phyloP scores from a whole-genome alignment of 805 yeast species.

The Candida easanensis region DNA sequence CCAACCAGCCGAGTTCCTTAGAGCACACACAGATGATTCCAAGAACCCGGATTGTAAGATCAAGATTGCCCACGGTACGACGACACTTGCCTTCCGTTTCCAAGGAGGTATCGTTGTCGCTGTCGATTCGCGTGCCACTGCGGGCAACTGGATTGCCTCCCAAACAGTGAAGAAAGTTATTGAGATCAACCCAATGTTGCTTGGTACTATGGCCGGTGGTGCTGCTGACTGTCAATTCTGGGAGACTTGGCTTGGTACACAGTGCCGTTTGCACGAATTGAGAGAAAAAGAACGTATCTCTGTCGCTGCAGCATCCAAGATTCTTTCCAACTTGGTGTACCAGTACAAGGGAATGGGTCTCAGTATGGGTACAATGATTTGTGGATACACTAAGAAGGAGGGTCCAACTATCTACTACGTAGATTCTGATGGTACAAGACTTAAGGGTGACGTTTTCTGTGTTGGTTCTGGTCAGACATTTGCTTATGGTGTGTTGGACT shows the following conservation, averaged over 20 bases:
- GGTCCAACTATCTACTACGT: conserved; percentile 96
- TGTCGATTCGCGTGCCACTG: conserved; percentile 97
- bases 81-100: conserved; percentile 94
- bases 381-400: conserved; percentile 93
- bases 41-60: conserved; percentile 90
- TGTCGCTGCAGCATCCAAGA: conserved; percentile 96
- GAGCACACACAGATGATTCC: conserved; percentile 98
- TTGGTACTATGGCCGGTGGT: conserved; percentile 99
- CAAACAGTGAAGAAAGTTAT: conserved; percentile 97
- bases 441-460: conserved; percentile 92
- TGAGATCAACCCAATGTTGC: conserved; percentile 88
- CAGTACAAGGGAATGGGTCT: conserved; percentile 97
- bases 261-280: conserved; percentile 91
- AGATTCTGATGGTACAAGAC: conserved; percentile 94
- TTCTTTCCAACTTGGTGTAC: conserved; percentile 85
- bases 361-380: conserved; percentile 98
- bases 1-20: conserved; percentile 84
- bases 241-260: conserved; percentile 99
- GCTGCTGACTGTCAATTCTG: conserved; percentile 99
- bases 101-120: conserved; percentile 95
- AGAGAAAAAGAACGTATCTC: conserved; percentile 93
- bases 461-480: conserved; percentile 99
- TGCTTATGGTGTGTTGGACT: conserved; percentile 96
- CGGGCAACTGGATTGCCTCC: conserved; percentile 97
- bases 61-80: conserved; percentile 98